A percentile compares a stretch with the other conserved stretches of the same genome.
These are phyloP conservation scores for Agaricus sinodeliciosus DNA, from an alignment of 768 basidiomycete species.

Conservation along the genomic window DNA sequence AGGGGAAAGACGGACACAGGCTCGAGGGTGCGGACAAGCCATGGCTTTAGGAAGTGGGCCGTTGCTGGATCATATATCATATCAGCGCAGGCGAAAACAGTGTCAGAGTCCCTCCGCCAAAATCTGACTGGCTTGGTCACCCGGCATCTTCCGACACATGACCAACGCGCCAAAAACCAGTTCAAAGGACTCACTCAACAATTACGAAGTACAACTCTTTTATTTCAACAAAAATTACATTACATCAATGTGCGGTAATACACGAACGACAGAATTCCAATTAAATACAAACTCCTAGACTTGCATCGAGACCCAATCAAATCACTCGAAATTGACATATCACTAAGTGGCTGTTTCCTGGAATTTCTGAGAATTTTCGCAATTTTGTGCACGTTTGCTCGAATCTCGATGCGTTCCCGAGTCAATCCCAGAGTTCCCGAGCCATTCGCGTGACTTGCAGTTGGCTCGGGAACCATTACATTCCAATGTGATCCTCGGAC, in stretches of 20 bases:
- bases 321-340: too few relatives aligned
- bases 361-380: too few relatives aligned
- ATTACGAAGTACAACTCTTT: too few relatives aligned
- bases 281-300: too few relatives aligned
- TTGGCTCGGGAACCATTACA: conserved; percentile 36
- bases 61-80: conserved; percentile 71
- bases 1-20: conserved; percentile 61
- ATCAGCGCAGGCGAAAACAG: conserved; percentile 1
- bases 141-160: conserved; percentile 7
- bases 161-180: not conserved
- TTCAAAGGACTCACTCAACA: too few relatives aligned
- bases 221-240: too few relatives aligned
- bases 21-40: conserved; percentile 85
- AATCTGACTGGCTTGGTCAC: conserved; percentile 8
- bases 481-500: conserved; percentile 7
- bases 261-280: too few relatives aligned
- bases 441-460: conserved; percentile 15
- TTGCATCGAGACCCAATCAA: too few relatives aligned
- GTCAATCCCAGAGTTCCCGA: conserved; percentile 31
- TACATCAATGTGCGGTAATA: too few relatives aligned
- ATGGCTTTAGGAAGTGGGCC: conserved; percentile 67
- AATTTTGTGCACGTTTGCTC: not conserved
- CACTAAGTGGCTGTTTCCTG: not conserved
- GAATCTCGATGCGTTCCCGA: conserved; percentile 25
- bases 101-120: too few relatives aligned